A percentile compares a stretch with the other conserved stretches of the same genome.
These are phyloP conservation scores for Allomyces macrogynus DNA, from an alignment of 192 early-diverging fungal genomes.

Conservation along the genomic window DNA sequence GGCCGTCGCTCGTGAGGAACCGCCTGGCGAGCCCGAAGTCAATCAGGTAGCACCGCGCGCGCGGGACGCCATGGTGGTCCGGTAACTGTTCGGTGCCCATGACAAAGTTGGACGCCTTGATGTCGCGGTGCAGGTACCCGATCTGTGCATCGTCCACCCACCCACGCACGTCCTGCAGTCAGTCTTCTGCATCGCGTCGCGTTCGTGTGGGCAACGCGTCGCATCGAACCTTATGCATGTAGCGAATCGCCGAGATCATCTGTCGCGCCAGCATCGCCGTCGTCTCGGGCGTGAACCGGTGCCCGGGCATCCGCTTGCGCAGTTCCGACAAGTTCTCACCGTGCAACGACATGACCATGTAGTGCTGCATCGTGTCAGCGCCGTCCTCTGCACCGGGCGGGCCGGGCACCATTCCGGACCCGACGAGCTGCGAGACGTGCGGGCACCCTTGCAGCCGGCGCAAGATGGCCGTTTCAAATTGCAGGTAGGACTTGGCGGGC, in stretches of 20 bases:
- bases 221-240: conserved; percentile 12
- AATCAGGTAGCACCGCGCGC: conserved; percentile 20
- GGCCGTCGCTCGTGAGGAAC: conserved; percentile 10
- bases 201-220: no score
- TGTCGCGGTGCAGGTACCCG: conserved; percentile 32
- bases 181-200: no score
- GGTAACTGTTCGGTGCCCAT: neutral
- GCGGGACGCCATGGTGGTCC: neutral
- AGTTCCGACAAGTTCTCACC: conserved; percentile 31
- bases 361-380: conserved; percentile 13
- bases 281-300: conserved; percentile 16
- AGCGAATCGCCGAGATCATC: conserved; percentile 25
- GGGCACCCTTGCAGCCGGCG: neutral
- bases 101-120: conserved; percentile 20
- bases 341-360: conserved; percentile 34
- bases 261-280: conserved; percentile 21
- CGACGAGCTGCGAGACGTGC: no score
- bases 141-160: no score
- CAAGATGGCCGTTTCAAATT: conserved; percentile 25
- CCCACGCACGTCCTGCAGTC: no score
- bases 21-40: conserved; percentile 29
- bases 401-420: no score
- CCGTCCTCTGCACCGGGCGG: no score
- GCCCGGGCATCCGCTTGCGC: conserved; percentile 10
- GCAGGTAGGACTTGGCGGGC: conserved; percentile 20